Conservation (phyloP, 129 eudicot species). For the Calendula officinalis region DNA sequence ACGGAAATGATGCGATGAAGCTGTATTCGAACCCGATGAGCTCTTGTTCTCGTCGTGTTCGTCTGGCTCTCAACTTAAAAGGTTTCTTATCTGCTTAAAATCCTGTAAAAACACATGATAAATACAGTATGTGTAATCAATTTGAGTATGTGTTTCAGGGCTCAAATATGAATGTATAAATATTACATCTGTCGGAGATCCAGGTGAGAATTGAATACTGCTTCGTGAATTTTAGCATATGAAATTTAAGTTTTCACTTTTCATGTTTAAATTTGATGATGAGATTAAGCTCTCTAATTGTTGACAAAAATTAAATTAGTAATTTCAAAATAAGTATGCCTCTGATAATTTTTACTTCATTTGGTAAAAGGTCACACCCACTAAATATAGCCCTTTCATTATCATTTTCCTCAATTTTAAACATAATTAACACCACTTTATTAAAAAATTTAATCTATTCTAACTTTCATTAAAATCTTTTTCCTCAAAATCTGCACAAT, state of each 20-base stretch:
- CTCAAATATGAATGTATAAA: slow-evolving; percentile 59
- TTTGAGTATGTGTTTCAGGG: slow-evolving; percentile 38
- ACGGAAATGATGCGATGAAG: slow-evolving; percentile 34
- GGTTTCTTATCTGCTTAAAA: slow-evolving; percentile 35
- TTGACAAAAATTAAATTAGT: too few species aligned
- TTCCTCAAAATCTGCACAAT: not conserved
- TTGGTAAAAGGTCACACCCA: too few species aligned
- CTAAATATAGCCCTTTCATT: too few species aligned
- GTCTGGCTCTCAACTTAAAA: slow-evolving; percentile 70
- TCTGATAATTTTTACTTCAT: too few species aligned
- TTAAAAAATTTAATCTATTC: too few species aligned
- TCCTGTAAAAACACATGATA: too few species aligned
- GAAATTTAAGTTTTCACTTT: not conserved
- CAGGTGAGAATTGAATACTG: slow-evolving; percentile 43
- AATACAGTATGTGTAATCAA: not conserved
- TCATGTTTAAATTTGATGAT: not conserved
- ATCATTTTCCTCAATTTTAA: too few species aligned
- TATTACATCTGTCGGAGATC: slow-evolving; percentile 43
- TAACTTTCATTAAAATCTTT: too few species aligned
- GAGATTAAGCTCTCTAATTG: not conserved
- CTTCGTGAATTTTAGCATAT: not conserved
- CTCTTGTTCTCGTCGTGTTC: slow-evolving; percentile 80
- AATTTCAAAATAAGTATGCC: too few species aligned
- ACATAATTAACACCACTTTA: too few species aligned
- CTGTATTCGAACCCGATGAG: slow-evolving; percentile 63